Evolutionary conservation across 345 rosid genomes (phyloP).

Genomic region (Aquilaria yunnanensis): DNA sequence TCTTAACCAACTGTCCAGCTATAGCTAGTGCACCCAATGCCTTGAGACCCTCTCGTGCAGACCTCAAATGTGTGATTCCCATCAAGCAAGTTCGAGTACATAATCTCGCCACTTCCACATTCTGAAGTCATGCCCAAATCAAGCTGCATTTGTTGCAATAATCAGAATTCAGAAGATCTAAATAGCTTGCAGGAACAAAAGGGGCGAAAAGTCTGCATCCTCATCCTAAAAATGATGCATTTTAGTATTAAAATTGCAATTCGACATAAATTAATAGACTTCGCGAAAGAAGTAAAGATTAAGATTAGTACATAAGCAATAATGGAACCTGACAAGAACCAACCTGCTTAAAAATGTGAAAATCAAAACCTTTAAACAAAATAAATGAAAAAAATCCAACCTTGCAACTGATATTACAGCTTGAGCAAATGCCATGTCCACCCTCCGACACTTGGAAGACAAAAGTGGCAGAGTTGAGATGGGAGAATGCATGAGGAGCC

Average conservation of each 20-base stretch:
- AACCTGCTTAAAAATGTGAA: too few species aligned
- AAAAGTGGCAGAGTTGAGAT: conserved; percentile 55
- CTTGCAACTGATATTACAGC: conserved; percentile 67
- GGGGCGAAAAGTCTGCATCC: not conserved
- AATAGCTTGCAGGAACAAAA: not conserved
- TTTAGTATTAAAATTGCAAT: too few species aligned
- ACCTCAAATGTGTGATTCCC: conserved; percentile 79
- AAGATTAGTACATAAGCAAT: too few species aligned
- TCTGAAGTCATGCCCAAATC: conserved; percentile 50
- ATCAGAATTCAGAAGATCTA: not conserved
- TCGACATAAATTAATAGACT: too few species aligned
- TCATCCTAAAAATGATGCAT: too few species aligned
- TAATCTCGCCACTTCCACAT: conserved; percentile 41
- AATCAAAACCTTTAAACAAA: not conserved
- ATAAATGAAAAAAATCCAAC: conserved; percentile 25
- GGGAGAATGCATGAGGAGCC: conserved; percentile 56
- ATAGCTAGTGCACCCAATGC: conserved; percentile 51
- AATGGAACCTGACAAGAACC: too few species aligned
- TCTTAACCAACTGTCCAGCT: conserved; percentile 83
- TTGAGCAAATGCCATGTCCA: conserved; percentile 44
- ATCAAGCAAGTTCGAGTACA: conserved; percentile 52
- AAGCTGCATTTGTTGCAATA: conserved; percentile 44
- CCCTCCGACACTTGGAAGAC: conserved; percentile 47
- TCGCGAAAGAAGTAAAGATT: too few species aligned
- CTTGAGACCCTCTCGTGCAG: conserved; percentile 44